A percentile compares a stretch with the other conserved stretches of the same genome.
Evolutionary conservation across 1,284 basidiomycete genomes (phyloP).

Genomic region (Trametes polyzona): DNA sequence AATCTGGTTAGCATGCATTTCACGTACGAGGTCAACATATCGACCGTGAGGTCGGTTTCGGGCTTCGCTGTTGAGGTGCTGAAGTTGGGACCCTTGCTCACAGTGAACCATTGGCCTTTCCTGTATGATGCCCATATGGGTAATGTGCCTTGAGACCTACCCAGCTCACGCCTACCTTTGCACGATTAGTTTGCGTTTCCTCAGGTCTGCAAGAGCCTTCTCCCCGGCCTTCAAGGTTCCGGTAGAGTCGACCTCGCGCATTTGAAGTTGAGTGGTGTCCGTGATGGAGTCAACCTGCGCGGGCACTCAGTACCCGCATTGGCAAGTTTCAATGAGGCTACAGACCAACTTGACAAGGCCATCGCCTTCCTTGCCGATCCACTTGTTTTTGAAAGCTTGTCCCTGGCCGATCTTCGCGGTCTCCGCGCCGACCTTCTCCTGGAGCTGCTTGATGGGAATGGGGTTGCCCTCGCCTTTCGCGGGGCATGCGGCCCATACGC

Average conservation of each 20-base stretch:
- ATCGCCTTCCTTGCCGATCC: constrained; percentile 92
- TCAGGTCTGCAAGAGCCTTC: constrained; percentile 82
- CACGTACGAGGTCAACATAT: constrained; percentile 88
- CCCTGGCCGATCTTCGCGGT: constrained; percentile 91
- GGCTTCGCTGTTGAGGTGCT: constrained; percentile 93
- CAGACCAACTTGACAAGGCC: constrained; percentile 87
- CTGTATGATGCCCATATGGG: constrained; percentile 58
- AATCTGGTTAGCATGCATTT: not conserved
- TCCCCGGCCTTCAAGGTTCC: constrained; percentile 76
- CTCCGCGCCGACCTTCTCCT: constrained; percentile 80
- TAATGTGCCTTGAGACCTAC: constrained; percentile 54
- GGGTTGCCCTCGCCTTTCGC: constrained; percentile 69
- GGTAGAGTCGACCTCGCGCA: constrained; percentile 76
- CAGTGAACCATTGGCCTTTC: constrained; percentile 94
- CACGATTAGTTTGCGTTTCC: constrained; percentile 87
- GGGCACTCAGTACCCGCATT: not conserved
- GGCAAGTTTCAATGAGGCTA: constrained; percentile 21
- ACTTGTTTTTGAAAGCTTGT: constrained; percentile 96
- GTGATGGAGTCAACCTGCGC: constrained; percentile 62
- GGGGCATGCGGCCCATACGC: constrained; percentile 88
- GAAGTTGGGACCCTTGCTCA: constrained; percentile 87
- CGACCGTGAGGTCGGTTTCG: constrained; percentile 97
- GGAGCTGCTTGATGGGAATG: constrained; percentile 68
- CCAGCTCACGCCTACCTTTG: constrained; percentile 64
- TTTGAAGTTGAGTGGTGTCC: constrained; percentile 77